Evolutionary conservation across 139 green algal genomes (phyloP), one percentile per base, ranked within the genome.

Genomic region (Picochlorum sp.): DNA sequence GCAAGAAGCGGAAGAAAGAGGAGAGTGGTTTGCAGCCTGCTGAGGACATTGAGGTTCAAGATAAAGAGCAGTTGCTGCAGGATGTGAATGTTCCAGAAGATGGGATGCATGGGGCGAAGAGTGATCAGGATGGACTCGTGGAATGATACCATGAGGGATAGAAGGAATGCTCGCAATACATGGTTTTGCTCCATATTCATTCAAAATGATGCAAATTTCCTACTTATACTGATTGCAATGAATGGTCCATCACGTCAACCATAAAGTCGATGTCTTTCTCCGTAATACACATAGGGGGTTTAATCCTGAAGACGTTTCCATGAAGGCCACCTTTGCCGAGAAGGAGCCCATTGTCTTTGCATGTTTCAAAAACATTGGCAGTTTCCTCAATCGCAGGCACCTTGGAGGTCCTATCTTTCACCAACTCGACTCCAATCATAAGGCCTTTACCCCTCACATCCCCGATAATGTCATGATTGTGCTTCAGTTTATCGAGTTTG

Each of bases 281-380:
- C 41, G 57, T 85, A 72, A 96, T 88, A 77, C 92, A 98, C 90
- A 98, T 98, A 28, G 92, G 92, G 7, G 92, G 92, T 79, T 98
- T 98, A 72, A 98, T 92, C 32, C 92, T 81, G 79, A 98, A 95
- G 1, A 96, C 92, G 59, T 97, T 98, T 60, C 92, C 92, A 39
- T 87, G 31, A 69, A 96, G 57, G 2, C 91, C 58, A 59, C 91
- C 89, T 72, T 98, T 98, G 66, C 91, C 91, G 65, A 98, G 88
- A 44, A 98, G 82, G 58, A 98, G 68, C 1, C 90, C 83, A 55
- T 84, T 63, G 52, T 98, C 85, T 83, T 94, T 95, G 74, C 92
- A 77, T 10, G 69, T 53, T 82, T 98, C 91, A 74, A 95, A 90
- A 5, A 85, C 81, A 10, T 79, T 55, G 5, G 68, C 69, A 9